phyloP scores from a whole-genome alignment of 192 early-diverging fungal genomes.

The Backusella parvicylindrica region DNA sequence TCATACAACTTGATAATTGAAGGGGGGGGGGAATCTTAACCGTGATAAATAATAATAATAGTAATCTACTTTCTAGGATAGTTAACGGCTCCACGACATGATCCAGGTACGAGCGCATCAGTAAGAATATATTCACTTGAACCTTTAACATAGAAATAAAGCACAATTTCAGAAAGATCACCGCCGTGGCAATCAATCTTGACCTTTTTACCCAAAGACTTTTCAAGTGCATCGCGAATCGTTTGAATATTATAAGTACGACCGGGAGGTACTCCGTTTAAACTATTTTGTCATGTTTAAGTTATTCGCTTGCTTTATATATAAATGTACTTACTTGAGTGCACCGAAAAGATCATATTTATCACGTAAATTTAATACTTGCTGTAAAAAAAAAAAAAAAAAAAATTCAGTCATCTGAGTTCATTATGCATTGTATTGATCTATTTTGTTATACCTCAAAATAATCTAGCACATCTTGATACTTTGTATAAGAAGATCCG shows the following conservation, averaged over 20 bases:
- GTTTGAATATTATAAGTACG: conserved; percentile 34
- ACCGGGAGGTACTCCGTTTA: conserved; percentile 47
- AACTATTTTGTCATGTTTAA: conserved; percentile 12
- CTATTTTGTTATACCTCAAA: conserved; percentile 22
- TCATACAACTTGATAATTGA: background rate
- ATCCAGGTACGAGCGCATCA: conserved; percentile 17
- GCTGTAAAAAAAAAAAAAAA: conserved; percentile 34
- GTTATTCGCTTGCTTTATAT: too few species aligned
- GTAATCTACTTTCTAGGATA: conserved; percentile 31
- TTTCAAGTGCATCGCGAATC: conserved; percentile 41
- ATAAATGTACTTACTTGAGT: conserved; percentile 31
- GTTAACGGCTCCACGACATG: conserved; percentile 25
- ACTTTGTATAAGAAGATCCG: conserved; percentile 31
- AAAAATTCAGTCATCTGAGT: conserved; percentile 6
- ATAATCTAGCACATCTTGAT: conserved; percentile 39
- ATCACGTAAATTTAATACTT: conserved; percentile 32
- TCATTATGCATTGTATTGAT: conserved; percentile 17
- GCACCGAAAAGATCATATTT: conserved; percentile 41
- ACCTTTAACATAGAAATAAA: conserved; percentile 42
- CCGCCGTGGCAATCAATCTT: conserved; percentile 41
- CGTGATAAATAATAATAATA: background rate
- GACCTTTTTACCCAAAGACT: conserved; percentile 36
- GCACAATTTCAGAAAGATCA: conserved; percentile 39
- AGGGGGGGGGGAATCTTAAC: background rate
- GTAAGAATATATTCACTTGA: conserved; percentile 33